Evolutionary conservation across 345 rosid species (phyloP).

Genomic region (Moringa oleifera): DNA sequence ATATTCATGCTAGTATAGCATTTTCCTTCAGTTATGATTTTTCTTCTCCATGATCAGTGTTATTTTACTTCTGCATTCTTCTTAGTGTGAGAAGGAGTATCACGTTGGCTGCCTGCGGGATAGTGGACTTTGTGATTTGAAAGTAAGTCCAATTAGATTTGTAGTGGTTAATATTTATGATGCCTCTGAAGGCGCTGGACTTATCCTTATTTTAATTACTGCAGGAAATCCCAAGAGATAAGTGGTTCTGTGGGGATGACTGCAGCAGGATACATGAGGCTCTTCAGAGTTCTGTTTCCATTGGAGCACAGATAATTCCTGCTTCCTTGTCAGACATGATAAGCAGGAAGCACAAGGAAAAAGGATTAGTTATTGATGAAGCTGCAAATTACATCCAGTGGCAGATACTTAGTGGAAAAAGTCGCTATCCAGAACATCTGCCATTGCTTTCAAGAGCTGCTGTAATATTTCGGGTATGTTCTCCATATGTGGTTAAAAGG

Average conservation of each 20-base stretch:
- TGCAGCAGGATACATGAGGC: conserved; percentile 62
- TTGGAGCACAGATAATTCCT: conserved; percentile 54
- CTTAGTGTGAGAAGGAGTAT: conserved; percentile 95
- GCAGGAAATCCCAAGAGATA: conserved; percentile 78
- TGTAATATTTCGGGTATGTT: conserved; percentile 80
- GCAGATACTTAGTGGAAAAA: conserved; percentile 80
- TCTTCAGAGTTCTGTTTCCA: conserved; percentile 55
- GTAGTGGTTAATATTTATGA: conserved; percentile 6
- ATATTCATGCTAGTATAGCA: too few relatives aligned
- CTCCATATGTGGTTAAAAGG: conserved; percentile 1
- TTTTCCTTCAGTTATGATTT: too few relatives aligned
- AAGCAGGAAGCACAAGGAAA: conserved; percentile 59
- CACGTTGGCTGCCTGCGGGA: conserved; percentile 91
- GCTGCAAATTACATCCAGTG: conserved; percentile 48
- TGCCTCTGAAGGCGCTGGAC: conserved; percentile 10
- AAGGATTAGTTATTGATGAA: conserved; percentile 50
- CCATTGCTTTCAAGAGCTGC: conserved; percentile 72
- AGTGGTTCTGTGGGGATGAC: conserved; percentile 88
- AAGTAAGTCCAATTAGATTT: conserved; percentile 43
- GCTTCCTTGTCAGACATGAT: conserved; percentile 45
- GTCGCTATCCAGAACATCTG: conserved; percentile 60
- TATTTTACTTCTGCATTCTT: conserved; percentile 22
- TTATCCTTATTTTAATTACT: conserved; percentile 9
- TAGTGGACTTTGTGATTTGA: conserved; percentile 67
- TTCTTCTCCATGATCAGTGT: conserved; percentile 2